These are phyloP conservation scores for Amorphotheca resinae DNA, from an alignment of 495 filamentous ascomycete species.

Conservation along the genomic window DNA sequence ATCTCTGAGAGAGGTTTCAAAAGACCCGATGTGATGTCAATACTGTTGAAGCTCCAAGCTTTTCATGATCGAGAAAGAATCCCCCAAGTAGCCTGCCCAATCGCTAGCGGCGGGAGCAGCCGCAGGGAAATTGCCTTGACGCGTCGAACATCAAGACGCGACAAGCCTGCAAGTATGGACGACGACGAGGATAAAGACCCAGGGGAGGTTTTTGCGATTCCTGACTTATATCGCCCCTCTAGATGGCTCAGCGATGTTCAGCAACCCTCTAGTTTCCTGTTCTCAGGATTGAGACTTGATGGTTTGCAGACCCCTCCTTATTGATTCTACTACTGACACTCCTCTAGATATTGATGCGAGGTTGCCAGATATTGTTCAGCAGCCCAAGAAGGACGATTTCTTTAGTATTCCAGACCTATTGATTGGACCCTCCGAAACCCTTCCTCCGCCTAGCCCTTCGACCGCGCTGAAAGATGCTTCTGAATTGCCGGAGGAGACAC, in stretches of 20 bases:
- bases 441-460: slow-evolving; percentile 5
- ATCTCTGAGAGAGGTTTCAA: slow-evolving; percentile 29
- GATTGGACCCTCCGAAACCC: slow-evolving; percentile 10
- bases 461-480: neutral
- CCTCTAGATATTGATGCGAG: slow-evolving; percentile 12
- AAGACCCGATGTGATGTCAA: no score
- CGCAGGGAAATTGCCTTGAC: slow-evolving; percentile 11
- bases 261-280: slow-evolving; percentile 11
- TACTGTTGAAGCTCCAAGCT: neutral
- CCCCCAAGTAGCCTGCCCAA: neutral
- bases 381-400: slow-evolving; percentile 11
- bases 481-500: neutral
- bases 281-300: slow-evolving; percentile 15
- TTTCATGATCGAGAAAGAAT: neutral
- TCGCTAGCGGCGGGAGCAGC: slow-evolving; percentile 2
- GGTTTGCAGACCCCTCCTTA: slow-evolving; percentile 4
- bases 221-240: slow-evolving; percentile 44
- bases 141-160: neutral
- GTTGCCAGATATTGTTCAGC: slow-evolving; percentile 7
- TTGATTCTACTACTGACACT: neutral
- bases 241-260: slow-evolving; percentile 6
- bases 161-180: no score
- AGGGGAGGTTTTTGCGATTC: slow-evolving; percentile 57
- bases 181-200: slow-evolving; percentile 30
- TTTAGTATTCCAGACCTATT: slow-evolving; percentile 18